phyloP scores from a whole-genome alignment of 805 yeast genomes.

The Saccharomycopsis vini region DNA sequence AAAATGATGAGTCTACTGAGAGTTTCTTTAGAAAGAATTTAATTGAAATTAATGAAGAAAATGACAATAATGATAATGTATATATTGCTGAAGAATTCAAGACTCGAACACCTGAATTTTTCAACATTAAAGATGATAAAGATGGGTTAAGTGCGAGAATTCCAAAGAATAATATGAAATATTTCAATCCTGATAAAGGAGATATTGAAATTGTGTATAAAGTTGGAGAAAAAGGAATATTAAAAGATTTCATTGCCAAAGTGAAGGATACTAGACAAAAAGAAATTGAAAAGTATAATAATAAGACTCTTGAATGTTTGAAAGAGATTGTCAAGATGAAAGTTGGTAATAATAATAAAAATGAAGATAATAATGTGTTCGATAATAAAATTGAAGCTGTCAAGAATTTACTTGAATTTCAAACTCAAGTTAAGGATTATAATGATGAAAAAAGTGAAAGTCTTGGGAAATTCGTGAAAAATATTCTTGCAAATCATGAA shows the following conservation, averaged over 20 bases:
- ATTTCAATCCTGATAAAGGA: conserved; percentile 4
- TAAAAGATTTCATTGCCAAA: conserved; percentile 58
- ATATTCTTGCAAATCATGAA: conserved; percentile 1
- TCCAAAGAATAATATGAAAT: conserved; percentile 9
- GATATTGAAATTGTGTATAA: conserved; percentile 45
- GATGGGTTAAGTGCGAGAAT: conserved; percentile 7
- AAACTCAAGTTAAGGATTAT: conserved; percentile 22
- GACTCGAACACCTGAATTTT: conserved; percentile 2
- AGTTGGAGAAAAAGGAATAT: conserved; percentile 58
- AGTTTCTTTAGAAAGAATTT: conserved; percentile 22
- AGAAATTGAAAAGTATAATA: conserved; percentile 27
- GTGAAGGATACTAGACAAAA: conserved; percentile 30
- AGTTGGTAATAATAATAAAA: conserved; percentile 9
- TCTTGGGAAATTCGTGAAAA: neutral
- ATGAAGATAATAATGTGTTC: conserved; percentile 21
- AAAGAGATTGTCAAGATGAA: neutral
- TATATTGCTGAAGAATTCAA: neutral
- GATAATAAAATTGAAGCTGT: neutral
- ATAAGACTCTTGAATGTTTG: conserved; percentile 27
- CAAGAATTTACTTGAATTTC: conserved; percentile 18
- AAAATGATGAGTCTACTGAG: conserved; percentile 32
- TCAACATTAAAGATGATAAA: neutral
- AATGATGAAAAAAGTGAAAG: conserved; percentile 4
- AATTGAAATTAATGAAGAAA: too few species aligned
- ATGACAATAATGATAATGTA: conserved; percentile 27